Conservation (phyloP, 139 green algal genomes). For the Tetratostichococcus sp. region DNA sequence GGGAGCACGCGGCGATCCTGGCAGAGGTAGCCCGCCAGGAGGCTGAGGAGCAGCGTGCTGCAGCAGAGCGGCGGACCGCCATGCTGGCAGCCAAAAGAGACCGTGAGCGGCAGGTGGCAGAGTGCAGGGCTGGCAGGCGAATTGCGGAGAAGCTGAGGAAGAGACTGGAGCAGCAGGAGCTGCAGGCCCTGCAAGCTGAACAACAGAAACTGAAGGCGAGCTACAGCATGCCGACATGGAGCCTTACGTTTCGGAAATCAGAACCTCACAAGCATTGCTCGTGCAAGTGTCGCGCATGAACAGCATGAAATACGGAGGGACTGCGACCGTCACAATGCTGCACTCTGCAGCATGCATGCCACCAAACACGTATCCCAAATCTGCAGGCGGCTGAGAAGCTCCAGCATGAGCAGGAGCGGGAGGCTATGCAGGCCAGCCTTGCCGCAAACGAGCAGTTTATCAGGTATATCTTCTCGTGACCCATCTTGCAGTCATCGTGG, state of each 20-base stretch:
- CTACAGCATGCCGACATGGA: too few relatives aligned
- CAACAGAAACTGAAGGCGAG: neutral
- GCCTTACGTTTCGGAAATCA: too few relatives aligned
- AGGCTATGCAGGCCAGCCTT: neutral
- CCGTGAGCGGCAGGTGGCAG: constrained; percentile 2
- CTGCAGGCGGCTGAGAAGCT: neutral
- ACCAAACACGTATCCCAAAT: neutral
- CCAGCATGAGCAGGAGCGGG: neutral
- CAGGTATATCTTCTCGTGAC: neutral
- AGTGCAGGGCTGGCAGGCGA: constrained; percentile 2
- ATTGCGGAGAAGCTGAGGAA: neutral
- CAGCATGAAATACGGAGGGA: too few relatives aligned
- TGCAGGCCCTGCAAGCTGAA: neutral
- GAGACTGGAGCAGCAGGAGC: constrained; percentile 9
- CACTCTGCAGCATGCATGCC: too few relatives aligned
- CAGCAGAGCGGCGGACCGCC: neutral
- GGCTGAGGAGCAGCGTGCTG: constrained; percentile 2
- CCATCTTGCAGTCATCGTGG: too few relatives aligned
- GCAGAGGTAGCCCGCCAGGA: neutral
- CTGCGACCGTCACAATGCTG: too few relatives aligned
- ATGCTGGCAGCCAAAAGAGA: constrained; percentile 5
- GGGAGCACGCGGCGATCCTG: neutral
- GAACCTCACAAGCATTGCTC: too few relatives aligned
- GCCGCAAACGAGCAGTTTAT: neutral
- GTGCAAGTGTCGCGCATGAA: too few relatives aligned